A percentile compares a stretch with the other conserved stretches of the same genome.
Conservation (phyloP, 306 rosid genomes). For the Fragaria ananassa region DNA sequence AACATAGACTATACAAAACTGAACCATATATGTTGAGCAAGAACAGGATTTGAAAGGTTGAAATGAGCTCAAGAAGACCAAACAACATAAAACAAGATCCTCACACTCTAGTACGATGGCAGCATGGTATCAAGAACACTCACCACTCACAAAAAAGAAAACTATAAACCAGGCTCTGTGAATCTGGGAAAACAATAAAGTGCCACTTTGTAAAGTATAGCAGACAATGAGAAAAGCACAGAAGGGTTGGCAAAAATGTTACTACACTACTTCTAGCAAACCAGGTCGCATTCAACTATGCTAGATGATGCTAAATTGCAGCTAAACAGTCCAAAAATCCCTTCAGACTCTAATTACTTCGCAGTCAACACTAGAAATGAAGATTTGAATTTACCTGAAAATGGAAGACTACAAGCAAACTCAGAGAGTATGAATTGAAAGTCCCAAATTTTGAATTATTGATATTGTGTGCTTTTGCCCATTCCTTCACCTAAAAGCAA, state of each 20-base stretch:
- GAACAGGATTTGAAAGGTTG: neutral
- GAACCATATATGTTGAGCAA: slow-evolving; percentile 10
- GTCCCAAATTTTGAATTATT: slow-evolving; percentile 69
- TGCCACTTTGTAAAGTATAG: neutral
- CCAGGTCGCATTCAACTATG: slow-evolving; percentile 22
- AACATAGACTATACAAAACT: neutral
- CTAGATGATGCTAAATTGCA: slow-evolving; percentile 7
- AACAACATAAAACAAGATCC: neutral
- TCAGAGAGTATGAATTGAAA: slow-evolving; percentile 84
- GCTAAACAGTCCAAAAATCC: slow-evolving; percentile 1
- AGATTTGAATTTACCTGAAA: slow-evolving; percentile 66
- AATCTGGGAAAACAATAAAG: neutral
- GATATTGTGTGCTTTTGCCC: slow-evolving; percentile 85
- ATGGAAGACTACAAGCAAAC: slow-evolving; percentile 84
- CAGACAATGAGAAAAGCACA: neutral
- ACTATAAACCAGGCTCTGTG: neutral
- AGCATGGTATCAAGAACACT: neutral
- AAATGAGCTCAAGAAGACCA: neutral
- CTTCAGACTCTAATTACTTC: neutral
- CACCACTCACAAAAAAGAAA: neutral
- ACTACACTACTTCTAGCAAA: slow-evolving; percentile 19
- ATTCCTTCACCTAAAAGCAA: slow-evolving; percentile 81
- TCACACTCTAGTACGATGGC: neutral
- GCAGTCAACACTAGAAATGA: slow-evolving; percentile 13
- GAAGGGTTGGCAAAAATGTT: neutral